phyloP scores from a whole-genome alignment of 768 basidiomycete genomes.

The Lepiota venenata region DNA sequence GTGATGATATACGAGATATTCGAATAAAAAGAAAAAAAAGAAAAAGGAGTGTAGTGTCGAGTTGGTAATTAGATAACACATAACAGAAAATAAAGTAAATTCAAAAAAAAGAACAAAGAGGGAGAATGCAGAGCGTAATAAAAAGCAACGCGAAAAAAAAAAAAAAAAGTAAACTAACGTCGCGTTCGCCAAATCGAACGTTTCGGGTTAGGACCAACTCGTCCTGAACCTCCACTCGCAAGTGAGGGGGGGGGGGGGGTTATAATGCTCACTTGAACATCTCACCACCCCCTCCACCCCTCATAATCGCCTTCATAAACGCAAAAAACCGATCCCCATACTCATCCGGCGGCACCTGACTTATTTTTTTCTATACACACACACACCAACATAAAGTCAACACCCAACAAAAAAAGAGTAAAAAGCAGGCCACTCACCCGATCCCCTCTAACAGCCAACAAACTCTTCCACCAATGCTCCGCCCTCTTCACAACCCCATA shows the following conservation, averaged over 20 bases:
- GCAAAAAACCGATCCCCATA: conserved; percentile 87
- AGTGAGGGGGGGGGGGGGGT: not conserved
- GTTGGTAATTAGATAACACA: no score
- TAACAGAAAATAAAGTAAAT: no score
- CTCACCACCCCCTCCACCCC: conserved; percentile 67
- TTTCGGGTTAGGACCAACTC: no score
- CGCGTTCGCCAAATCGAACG: no score
- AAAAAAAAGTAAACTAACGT: no score
- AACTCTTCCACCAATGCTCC: conserved; percentile 92
- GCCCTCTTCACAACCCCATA: conserved; percentile 73
- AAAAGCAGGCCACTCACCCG: conserved; percentile 55
- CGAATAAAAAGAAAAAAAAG: no score
- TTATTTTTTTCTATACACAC: conserved; percentile 80
- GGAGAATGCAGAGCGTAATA: no score
- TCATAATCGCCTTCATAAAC: conserved; percentile 85
- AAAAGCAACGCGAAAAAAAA: no score
- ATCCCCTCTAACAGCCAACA: conserved; percentile 57
- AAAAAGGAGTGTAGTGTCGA: no score
- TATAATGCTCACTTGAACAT: conserved; percentile 23
- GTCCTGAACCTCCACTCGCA: no score
- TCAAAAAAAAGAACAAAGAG: no score
- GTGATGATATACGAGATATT: no score
- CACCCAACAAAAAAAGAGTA: not conserved
- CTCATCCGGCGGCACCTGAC: conserved; percentile 83
- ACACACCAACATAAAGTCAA: conserved; percentile 9